Base-by-base conservation (phyloP, 2,329 filamentous ascomycete genomes). In the Neofusicoccum kwambonambiense region DNA sequence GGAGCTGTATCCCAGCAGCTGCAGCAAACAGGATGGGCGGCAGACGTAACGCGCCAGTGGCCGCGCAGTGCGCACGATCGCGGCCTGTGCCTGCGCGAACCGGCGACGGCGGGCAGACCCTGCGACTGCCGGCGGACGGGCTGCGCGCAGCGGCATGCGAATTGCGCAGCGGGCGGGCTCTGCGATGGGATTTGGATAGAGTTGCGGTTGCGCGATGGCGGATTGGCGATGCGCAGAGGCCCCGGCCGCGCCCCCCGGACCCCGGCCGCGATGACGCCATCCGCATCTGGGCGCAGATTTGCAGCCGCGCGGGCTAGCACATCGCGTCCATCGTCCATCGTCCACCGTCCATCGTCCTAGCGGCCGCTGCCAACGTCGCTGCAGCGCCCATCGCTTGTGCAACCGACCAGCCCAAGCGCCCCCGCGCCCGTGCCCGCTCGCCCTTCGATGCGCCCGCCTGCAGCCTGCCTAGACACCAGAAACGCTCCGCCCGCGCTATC, bases 11-110 rank as follows among this genome's bases (percentile, higher is more conserved):
- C 56, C 56, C 56, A 42, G 56, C 27, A 47, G 31, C 56, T 60
- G 56, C 56, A 60, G 56, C 56, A 60, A 60, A 60, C 56, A 60
- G 56, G 56, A 47, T 60, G 56, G 39, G 7, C 31, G 41, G 41
- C 56, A 13, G 56, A 34, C 54, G 42, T 45, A 31, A 60, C 56
- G 56, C 39, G 15, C 31, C 56, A 60, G 56, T 47, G 27, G 27
- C 17, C 31, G 56, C 56, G 42, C n/a, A 12, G 56, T 60, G 39
- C 54, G 13, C 19, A n/a, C 52, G 39, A 45, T 34, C 54, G 19
- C 9, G 17, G 52, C 35, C 27, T 7, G 37, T 56, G 54, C 54
- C 39, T 27, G 54, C 22, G 54, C 39, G 54, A 35, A 42, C 56
- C 41, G n/a, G 31, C 8, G 9, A 44, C 56, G 56, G 31, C n/a